Evolutionary conservation across 352 stramenopile species (phyloP), one percentile per base, ranked within the genome.

Genomic region (Nothophytophthora sp.): DNA sequence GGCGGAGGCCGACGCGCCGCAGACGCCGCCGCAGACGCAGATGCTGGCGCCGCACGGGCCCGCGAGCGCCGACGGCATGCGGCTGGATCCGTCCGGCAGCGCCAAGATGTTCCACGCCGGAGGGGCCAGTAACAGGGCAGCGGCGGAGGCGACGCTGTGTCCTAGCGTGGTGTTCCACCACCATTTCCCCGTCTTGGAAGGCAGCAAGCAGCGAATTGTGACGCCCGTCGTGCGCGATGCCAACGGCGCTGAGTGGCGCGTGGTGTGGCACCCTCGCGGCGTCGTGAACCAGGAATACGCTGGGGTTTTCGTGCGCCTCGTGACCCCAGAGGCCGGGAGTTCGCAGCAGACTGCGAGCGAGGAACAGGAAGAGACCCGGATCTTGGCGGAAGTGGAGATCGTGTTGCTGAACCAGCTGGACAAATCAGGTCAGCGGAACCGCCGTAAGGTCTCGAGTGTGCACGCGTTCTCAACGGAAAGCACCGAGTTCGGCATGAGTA

Each of bases 231-330:
- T 73, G 48, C 48, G 43, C 11, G 82, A 92, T 50, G 60, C 64
- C 5, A 37, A 49, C 5, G 76, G 67, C 23, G 59, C 59, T 16
- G 41, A 55, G 24, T 92, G 82, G 82, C 75, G 80, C 25, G 60
- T 92, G 11, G 52, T 82, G 50, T 92, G 79, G 79, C 80, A 80
- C 18, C 75, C 76, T 11, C 62, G 73, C 43, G 81, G 82, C 8
- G 55, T 55, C 19, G 52, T 75, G 11, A 56, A 82, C 34, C 46
- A 60, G 46, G 46, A 76, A 12, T 76, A 64, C 43, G 77, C 85
- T 12, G 76, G 79, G 24, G 61, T 90, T 22, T 80, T 78, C 36
- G 77, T 90, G 3, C 70, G 89, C 54, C 73, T 88, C 55, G 59
- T 84, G 6, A 18, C 58, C 18, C 48, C 23, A 13, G 18, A 45